Evolutionary conservation across 306 rosid genomes (phyloP).

Genomic region (Quercus berberidifolia): DNA sequence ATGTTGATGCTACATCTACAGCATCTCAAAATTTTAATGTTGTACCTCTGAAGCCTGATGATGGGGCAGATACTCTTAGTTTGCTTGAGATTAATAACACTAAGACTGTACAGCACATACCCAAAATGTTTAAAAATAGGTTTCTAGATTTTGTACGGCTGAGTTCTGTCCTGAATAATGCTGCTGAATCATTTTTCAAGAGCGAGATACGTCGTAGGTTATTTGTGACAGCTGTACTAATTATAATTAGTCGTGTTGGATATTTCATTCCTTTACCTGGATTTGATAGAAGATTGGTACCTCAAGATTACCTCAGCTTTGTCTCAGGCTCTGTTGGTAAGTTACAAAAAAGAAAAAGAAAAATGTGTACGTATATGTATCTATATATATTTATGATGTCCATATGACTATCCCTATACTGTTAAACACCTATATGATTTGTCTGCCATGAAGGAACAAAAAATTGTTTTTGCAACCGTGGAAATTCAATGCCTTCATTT

Average conservation of each 20-base stretch:
- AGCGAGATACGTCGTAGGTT: slow-evolving; percentile 92
- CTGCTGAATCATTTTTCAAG: slow-evolving; percentile 88
- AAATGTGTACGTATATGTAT: neutral
- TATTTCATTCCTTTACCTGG: slow-evolving; percentile 98
- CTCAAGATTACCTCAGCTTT: slow-evolving; percentile 86
- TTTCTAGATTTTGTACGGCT: slow-evolving; percentile 70
- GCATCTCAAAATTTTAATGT: slow-evolving; percentile 27
- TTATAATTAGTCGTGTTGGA: slow-evolving; percentile 84
- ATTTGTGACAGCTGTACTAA: slow-evolving; percentile 76
- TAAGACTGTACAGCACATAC: slow-evolving; percentile 7
- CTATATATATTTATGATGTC: neutral
- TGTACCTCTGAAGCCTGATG: slow-evolving; percentile 22
- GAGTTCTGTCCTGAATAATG: slow-evolving; percentile 71
- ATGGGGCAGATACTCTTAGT: slow-evolving; percentile 19
- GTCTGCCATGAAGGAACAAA: neutral
- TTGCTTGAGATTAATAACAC: slow-evolving; percentile 3
- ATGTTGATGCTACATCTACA: slow-evolving; percentile 41
- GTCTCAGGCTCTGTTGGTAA: slow-evolving; percentile 88
- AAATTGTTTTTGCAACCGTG: neutral
- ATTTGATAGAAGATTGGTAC: slow-evolving; percentile 91
- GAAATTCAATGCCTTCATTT: neutral
- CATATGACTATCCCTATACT: neutral
- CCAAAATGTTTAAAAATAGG: slow-evolving; percentile 53
- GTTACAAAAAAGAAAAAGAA: slow-evolving; percentile 11
- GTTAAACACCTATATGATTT: neutral